Evolutionary conservation across 2,329 filamentous ascomycete genomes (phyloP), one percentile per base, ranked within the genome.

Genomic region (Endoconidiophora laricicola): DNA sequence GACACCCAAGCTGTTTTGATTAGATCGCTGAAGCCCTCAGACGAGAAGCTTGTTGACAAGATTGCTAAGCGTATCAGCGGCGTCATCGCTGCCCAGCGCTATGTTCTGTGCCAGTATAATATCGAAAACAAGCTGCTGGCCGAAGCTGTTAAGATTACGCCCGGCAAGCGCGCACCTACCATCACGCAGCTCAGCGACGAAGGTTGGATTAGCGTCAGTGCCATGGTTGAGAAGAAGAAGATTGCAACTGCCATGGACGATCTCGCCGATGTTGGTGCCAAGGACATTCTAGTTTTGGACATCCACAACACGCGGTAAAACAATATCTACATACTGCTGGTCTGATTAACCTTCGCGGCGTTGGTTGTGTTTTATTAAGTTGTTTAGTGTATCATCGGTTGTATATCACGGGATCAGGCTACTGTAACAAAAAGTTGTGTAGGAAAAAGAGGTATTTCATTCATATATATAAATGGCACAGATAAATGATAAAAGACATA

Each of bases 31-130:
- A 76, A 79, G 52, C 81, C 88, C 4, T 84, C 82, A 54, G 85
- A 94, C 65, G 76, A 79, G 3, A 78, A 80, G 55, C 72, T 95
- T 52, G 81, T 96, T 49, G 77, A 90, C 20, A 72, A 94, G 52
- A 93, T 98, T 60, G 77, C 83, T 24, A 81, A 82, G 9, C 80
- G 91, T 59, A 94, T 98, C 61, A 76, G 78, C 53, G 91, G 91
- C 64, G 88, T 98, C 55, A 96, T 98, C 61, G 90, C 86, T 40
- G 91, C 91, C 7, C 86, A 98, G 68, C 82, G 79, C 65, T 96
- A 84, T 62, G 86, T 96, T 24, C 77, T 96, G 26, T 96, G 91
- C 70, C 87, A 93, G 62, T 98, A 96, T 73, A 98, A 98, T 67
- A 78, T 96, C 53, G 75, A 84, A 57, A 79, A 88, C 54, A 63